Evolutionary conservation across 768 basidiomycete genomes (phyloP).

Genomic region (Clitopilus passeckerianus): DNA sequence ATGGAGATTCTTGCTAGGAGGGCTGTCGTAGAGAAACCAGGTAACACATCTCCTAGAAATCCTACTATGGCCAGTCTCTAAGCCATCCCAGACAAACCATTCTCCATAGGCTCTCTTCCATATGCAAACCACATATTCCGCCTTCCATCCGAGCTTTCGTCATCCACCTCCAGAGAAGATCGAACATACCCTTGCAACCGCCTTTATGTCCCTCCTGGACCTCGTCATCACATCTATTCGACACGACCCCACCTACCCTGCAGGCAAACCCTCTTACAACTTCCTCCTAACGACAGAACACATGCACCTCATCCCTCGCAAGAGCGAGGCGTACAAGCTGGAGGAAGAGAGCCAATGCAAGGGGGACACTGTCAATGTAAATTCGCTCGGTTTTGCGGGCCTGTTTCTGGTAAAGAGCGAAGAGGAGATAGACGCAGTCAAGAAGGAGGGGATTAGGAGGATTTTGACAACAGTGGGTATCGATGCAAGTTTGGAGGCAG

Average conservation of each 20-base stretch:
- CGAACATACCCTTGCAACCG: slow-evolving; percentile 44
- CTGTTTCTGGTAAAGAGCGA: slow-evolving; percentile 85
- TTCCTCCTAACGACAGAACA: slow-evolving; percentile 78
- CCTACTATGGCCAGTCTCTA: background rate
- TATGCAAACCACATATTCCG: slow-evolving; percentile 82
- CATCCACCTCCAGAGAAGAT: slow-evolving; percentile 37
- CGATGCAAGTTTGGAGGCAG: slow-evolving; percentile 45
- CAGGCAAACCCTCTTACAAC: slow-evolving; percentile 76
- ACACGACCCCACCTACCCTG: slow-evolving; percentile 56
- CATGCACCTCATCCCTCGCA: slow-evolving; percentile 81
- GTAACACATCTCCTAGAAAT: slow-evolving; percentile 24
- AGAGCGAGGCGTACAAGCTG: slow-evolving; percentile 52
- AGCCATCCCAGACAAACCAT: slow-evolving; percentile 56
- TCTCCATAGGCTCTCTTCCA: slow-evolving; percentile 59
- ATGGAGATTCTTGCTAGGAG: slow-evolving; percentile 65
- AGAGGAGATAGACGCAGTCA: slow-evolving; percentile 66
- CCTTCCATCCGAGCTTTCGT: slow-evolving; percentile 38
- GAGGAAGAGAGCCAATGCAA: slow-evolving; percentile 25
- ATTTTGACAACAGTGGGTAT: slow-evolving; percentile 64
- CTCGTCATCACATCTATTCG: slow-evolving; percentile 71
- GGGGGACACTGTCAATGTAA: slow-evolving; percentile 64
- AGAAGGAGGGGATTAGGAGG: slow-evolving; percentile 53
- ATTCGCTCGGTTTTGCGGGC: slow-evolving; percentile 87
- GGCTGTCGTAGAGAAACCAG: slow-evolving; percentile 52
- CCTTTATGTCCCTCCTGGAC: slow-evolving; percentile 74